Base-by-base conservation (phyloP, 345 rosid species). In the Streptanthus diversifolius region DNA sequence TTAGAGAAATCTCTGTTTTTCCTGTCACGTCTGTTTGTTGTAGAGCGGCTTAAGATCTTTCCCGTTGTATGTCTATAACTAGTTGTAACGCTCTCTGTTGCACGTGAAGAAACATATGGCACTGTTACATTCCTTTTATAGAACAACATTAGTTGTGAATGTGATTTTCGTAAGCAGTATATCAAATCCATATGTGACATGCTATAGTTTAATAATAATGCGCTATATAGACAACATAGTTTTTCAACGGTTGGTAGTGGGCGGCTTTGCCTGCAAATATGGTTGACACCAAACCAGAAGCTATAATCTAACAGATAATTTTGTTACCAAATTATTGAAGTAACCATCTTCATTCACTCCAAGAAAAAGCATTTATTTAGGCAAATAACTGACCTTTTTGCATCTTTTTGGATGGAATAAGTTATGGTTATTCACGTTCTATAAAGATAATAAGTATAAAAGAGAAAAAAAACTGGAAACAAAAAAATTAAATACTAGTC, bases 1-100 rank as follows among this genome's bases (percentile, higher is more conserved):
- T 35, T 89, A 64, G 45, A 55, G 61, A 21, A 41, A 25, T 41
- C 65, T 47, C 62, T 54, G 62, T 77, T 77, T 63, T 63, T 47
- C 17, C 13, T 30, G 53, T 71, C 57, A 39, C 49, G 30, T 70
- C 29, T 77, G 76, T 70, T 70, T 76, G 79, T 69, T 63, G 43
- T 70, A 55, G 75, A 69, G 61, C 59, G 27, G 33, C 74, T 36
- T 62, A 25, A 35, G 8, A 53, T 70, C 60, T 63, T 75, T 41
- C 30, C 3, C 64, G n/a, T 61, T 76, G 65, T 63, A 44, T 63
- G 59, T 45, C 75, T 43, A 54, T 63, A 76, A 69, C 44, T 54
- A 76, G 52, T 44, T 69, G 73, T 51, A 74, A 56, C 43, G 60
- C 47, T 51, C 77, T 55, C 44, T 5, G n/a, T 66, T 59, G 55